Base-by-base conservation (phyloP, 768 basidiomycete species). In the Pisolithus tinctorius region DNA sequence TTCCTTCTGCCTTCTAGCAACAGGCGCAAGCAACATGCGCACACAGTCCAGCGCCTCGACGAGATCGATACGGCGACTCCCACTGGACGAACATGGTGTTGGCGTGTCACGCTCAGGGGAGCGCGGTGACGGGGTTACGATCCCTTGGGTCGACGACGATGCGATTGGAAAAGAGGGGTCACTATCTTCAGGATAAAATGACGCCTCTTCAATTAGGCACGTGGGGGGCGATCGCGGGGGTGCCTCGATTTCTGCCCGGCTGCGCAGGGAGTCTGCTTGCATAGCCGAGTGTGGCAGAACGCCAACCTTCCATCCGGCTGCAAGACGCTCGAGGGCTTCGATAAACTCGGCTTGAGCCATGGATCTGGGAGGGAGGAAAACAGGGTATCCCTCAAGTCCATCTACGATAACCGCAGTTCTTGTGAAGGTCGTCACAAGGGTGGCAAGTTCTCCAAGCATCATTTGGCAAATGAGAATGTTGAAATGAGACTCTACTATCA, bases 291-390 rank as follows among this genome's bases (percentile, higher is more conserved):
- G 81, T 1, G 82, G 76, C 53, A 80, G 77, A 11, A 77, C 65
- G 6, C 88, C 89, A 20, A 72, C 72, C 51, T 67, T 76, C 92
- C 92, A 94, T 0, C 88, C 84, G 8, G 76, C 68, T 0, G 87
- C 83, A 40, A 94, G 79, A 9, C 92, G 79, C 59, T 93, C 90
- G 51, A 93, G 73, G 7, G 89, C 75, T 66, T 94, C 92, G 52
- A 90, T 72, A 58, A 92, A 93, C 68, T 93, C 90, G 9, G 89
- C 89, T 61, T 94, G 92, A 0, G 86, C 83, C 85, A 93, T 89
- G 11, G 88, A 90, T 30, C 92, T 75, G 13, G 92, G 88, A 8
- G 89, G 88, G 0, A 90, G 71, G 67, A 94, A 94, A 44, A 94
- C 76, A 7, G 92, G 92, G 66, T 89, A 92, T 0, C 91, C 90